Evolutionary conservation across 1,284 basidiomycete genomes (phyloP).

Genomic region (Sporisorium scitamineum): DNA sequence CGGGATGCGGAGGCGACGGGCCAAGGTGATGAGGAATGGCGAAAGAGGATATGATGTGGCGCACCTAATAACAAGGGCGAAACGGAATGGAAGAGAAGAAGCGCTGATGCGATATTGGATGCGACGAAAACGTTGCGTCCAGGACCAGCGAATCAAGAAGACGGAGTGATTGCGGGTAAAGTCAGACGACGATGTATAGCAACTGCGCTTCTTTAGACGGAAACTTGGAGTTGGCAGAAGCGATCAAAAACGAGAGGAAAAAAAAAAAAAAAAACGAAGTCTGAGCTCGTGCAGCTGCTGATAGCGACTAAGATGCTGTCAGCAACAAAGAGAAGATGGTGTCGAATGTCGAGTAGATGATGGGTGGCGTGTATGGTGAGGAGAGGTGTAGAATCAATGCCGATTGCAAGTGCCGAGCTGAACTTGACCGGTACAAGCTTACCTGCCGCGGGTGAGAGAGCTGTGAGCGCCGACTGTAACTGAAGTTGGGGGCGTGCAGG

Average conservation of each 20-base stretch:
- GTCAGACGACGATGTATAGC: too few species aligned
- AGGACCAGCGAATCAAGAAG: not conserved
- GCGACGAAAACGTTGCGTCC: not conserved
- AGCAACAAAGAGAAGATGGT: not conserved
- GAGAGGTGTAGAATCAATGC: not conserved
- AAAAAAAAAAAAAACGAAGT: too few species aligned
- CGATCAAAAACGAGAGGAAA: too few species aligned
- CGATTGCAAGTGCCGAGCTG: not conserved
- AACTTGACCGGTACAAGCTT: not conserved
- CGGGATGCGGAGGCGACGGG: conserved; percentile 15
- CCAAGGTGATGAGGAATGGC: conserved; percentile 14
- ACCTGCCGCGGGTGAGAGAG: conserved; percentile 1
- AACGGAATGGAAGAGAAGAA: not conserved
- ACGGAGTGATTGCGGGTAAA: not conserved
- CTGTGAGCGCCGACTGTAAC: not conserved
- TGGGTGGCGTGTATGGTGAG: not conserved
- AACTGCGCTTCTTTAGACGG: not conserved
- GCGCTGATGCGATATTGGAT: not conserved
- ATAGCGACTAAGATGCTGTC: not conserved
- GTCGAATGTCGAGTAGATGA: not conserved
- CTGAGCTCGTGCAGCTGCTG: not conserved
- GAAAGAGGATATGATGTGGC: not conserved
- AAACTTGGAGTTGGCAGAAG: too few species aligned
- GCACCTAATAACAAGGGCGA: not conserved
- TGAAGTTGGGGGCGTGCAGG: not conserved